Evolutionary conservation across 129 eudicot genomes (phyloP).

Genomic region (sunflower (Helianthus annuus)): DNA sequence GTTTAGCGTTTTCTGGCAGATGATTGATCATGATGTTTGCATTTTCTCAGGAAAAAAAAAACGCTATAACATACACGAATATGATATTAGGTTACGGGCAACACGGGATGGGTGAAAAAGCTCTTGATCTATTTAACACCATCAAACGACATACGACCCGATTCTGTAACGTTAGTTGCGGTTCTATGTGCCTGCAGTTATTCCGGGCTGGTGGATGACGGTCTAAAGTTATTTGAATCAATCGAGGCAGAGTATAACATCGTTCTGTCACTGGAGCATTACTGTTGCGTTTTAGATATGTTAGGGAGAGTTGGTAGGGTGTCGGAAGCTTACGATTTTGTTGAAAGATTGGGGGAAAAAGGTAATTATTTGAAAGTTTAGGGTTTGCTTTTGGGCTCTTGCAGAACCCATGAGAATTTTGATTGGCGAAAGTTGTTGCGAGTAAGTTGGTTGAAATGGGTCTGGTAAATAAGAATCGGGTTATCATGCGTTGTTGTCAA

Average conservation of each 20-base stretch:
- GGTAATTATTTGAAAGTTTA: too few species aligned
- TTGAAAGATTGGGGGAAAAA: too few species aligned
- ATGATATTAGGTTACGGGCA: conserved; percentile 83
- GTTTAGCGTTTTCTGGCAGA: conserved; percentile 52
- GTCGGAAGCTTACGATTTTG: too few species aligned
- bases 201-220: conserved; percentile 74
- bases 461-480: too few species aligned
- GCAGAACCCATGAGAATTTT: too few species aligned
- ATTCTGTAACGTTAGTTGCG: conserved; percentile 77
- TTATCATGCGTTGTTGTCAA: too few species aligned
- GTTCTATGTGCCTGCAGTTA: conserved; percentile 84
- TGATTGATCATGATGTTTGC: conserved; percentile 50
- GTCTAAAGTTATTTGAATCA: conserved; percentile 63
- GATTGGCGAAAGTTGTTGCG: too few species aligned
- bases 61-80: conserved; percentile 68
- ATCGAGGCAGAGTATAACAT: conserved; percentile 59
- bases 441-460: too few species aligned
- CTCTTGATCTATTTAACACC: conserved; percentile 51
- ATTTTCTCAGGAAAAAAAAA: conserved; percentile 40
- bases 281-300: conserved; percentile 80
- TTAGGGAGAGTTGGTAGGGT: too few species aligned
- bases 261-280: conserved; percentile 66
- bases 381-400: too few species aligned
- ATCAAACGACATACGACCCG: conserved; percentile 63
- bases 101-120: conserved; percentile 66